Evolutionary conservation across 768 basidiomycete genomes (phyloP), one percentile per base, ranked within the genome.

Genomic region (Boletus coccyginus): DNA sequence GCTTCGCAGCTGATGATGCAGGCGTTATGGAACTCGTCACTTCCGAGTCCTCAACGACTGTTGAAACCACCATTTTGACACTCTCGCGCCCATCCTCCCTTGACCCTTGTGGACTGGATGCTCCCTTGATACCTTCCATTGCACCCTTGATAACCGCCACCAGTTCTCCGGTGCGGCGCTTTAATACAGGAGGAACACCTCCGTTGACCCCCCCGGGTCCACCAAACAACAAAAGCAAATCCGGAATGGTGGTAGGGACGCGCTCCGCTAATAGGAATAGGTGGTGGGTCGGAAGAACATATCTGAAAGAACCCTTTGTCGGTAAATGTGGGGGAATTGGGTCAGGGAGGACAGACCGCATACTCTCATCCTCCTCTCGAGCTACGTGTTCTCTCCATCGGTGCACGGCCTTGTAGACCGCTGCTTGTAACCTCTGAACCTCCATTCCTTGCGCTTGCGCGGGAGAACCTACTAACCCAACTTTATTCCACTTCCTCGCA

Each of bases 291-390:
- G 85, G 79, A 12, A 93, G 74, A 17, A 93, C 81, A 67, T 86
- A 92, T 73, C 88, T 88, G 48, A 21, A 57, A 46, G 7, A 45
- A 35, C 8, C 17, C 21, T 16, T 9, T 14, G 12, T 51, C 13
- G 16, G 45, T 39, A 13, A 46, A 50, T 16, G 31, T 14, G 21
- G 21, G 21, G 13, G 13, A 47, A 44, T 52, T 19, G 27, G 43
- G 32, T 17, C 8, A 41, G 38, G n/a, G 35, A 52, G 35, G 4
- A 73, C 82, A 44, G 67, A 94, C 87, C 87, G 75, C 10, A 82
- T 81, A 65, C 90, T 91, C 71, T 97, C 94, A 67, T 98, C 95
- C 63, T 93, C 90, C 53, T 87, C 83, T 48, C 92, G 77, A 3
- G 92, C 90, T 2, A 86, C 73, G 12, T 69, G 65, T 69, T 98